Conservation (phyloP, 2,329 filamentous ascomycete species). For the Talaromyces sp. region DNA sequence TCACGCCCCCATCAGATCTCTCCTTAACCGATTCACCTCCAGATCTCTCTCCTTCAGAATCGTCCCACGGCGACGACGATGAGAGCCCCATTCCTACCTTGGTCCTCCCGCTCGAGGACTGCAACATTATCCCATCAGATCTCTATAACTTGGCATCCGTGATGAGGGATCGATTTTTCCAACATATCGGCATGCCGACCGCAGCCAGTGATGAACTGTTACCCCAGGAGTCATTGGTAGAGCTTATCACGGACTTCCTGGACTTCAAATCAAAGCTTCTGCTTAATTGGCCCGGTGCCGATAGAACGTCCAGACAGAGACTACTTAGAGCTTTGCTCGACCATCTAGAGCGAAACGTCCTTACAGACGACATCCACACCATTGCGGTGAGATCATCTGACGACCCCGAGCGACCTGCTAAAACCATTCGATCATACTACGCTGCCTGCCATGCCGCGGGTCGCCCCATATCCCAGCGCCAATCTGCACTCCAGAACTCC, state of each 20-base stretch:
- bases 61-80: not conserved
- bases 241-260: not conserved
- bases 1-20: not conserved
- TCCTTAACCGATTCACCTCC: not conserved
- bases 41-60: not conserved
- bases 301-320: not conserved
- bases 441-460: not conserved
- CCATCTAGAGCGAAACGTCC: not conserved
- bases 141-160: conserved; percentile 1
- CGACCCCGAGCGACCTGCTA: not conserved
- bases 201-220: not conserved
- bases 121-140: not conserved
- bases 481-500: not conserved
- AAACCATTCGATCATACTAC: conserved; percentile 1
- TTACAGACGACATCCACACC: not conserved
- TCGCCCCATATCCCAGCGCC: not conserved
- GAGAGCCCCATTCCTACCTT: not conserved
- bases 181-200: not conserved
- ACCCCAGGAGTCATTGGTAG: conserved; percentile 1
- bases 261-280: not conserved
- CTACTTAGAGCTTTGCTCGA: not conserved
- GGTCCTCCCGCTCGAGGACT: conserved; percentile 1
- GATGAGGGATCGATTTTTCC: conserved; percentile 4
- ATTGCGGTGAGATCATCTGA: not conserved
- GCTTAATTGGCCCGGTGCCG: not conserved